Base-by-base conservation (phyloP, 805 yeast species). In the Priceomyces carsonii region DNA sequence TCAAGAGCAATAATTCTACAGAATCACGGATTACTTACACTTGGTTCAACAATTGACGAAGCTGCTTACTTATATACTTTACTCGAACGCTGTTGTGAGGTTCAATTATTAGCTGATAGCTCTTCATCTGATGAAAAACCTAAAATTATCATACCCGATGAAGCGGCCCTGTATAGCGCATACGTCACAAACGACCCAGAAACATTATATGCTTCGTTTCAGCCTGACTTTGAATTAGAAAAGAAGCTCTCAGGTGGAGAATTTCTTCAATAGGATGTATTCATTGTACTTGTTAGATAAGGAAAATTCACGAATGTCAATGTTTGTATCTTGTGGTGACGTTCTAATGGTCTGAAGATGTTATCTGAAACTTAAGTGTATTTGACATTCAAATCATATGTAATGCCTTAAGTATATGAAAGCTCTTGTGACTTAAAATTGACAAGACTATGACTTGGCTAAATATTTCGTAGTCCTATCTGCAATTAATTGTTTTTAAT, bases 191-290 rank as follows among this genome's bases (percentile, higher is more conserved):
- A 76, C 8, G 89, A 84, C 54, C 79, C 84, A 5, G 90, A 80
- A 48, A 66, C 82, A 3, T 59, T 85, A 40, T 85, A 79, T 60
- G 67, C 79, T 29, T 93, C 85, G 47, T 82, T 84, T 59, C 89
- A 83, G 59, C 79, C 84, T 2, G 90, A 84, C 39, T 69, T 65
- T 28, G 82, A 79, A 44, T 69, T 45, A 47, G 66, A 61, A 43
- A 9, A 20, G 10, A 21, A 10, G 10, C 85, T 80, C n/a, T 52
- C 76, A 8, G 23, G 9, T 21, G 23, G 23, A 8, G 23, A 21
- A 8, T 21, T 21, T 10, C 23, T 21, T n/a, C n/a, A n/a, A n/a
- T n/a, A n/a, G n/a, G n/a, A n/a, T n/a, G n/a, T n/a, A n/a, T n/a
- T n/a, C n/a, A n/a, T n/a, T n/a, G n/a, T n/a, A n/a, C n/a, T n/a